Conservation (phyloP, 1,139 yeast genomes). For the Wickerhamomyces sp. region DNA sequence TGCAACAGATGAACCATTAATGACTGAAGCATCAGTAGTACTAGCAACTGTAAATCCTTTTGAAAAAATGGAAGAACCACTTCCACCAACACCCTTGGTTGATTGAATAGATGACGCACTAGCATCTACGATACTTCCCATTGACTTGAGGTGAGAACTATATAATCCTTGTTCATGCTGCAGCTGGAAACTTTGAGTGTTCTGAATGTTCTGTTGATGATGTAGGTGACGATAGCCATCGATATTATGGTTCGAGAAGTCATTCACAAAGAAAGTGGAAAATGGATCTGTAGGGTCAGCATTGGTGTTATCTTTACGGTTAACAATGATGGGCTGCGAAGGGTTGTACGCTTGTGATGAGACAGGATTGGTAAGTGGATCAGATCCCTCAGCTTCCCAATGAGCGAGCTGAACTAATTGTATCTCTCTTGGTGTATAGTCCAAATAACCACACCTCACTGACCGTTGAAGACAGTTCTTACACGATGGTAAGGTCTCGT, state of each 20-base stretch:
- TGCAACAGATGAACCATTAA: not conserved
- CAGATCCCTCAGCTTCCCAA: slow-evolving; percentile 7
- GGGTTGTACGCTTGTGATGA: not conserved
- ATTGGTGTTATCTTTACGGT: not conserved
- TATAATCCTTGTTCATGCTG: no score
- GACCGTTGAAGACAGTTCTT: slow-evolving; percentile 12
- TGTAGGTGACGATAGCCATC: not conserved
- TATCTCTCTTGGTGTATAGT: slow-evolving; percentile 9
- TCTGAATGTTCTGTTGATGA: no score
- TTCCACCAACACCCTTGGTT: no score
- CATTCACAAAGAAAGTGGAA: not conserved
- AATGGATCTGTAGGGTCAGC: not conserved
- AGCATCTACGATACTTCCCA: no score
- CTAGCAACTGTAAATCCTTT: no score
- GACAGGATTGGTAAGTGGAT: not conserved
- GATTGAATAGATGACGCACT: no score
- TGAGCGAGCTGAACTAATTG: slow-evolving; percentile 10
- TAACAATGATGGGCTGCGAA: not conserved
- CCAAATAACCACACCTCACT: slow-evolving; percentile 19
- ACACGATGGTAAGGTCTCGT: slow-evolving; percentile 19
- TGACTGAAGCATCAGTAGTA: no score
- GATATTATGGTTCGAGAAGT: not conserved
- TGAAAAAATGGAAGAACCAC: no score
- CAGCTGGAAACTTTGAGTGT: no score
- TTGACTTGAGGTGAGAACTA: no score